These are phyloP conservation scores for Eragrostis tef DNA, from an alignment of 202 grass and related monocot species.

Conservation along the genomic window DNA sequence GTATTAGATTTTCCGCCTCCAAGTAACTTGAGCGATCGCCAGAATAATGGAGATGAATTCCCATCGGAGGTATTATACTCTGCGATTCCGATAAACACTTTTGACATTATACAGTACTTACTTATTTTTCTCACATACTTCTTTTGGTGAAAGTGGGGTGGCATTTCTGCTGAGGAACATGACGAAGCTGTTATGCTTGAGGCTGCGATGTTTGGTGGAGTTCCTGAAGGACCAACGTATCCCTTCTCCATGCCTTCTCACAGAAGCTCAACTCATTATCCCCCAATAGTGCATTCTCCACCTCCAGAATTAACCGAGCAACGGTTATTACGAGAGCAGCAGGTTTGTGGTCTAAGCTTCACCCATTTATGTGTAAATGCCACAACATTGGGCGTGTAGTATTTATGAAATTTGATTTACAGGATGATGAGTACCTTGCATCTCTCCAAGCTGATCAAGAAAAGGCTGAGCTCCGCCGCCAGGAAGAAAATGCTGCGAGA, in stretches of 20 bases:
- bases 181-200: conserved; percentile 99
- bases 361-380: conserved; percentile 19
- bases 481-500: conserved; percentile 64
- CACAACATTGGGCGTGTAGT: background rate
- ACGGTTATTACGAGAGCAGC: conserved; percentile 84
- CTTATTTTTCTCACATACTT: conserved; percentile 40
- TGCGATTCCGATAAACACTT: background rate
- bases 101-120: conserved; percentile 22
- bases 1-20: conserved; percentile 47
- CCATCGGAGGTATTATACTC: conserved; percentile 69
- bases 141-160: conserved; percentile 80
- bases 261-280: conserved; percentile 49
- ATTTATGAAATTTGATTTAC: conserved; percentile 48
- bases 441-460: conserved; percentile 95
- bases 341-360: conserved; percentile 57
- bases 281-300: conserved; percentile 50
- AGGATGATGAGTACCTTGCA: conserved; percentile 97
- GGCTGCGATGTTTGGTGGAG: conserved; percentile 94
- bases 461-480: conserved; percentile 63
- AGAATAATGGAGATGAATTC: conserved; percentile 56
- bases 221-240: conserved; percentile 74
- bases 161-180: conserved; percentile 91
- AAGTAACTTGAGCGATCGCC: conserved; percentile 39
- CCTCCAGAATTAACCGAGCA: conserved; percentile 78
- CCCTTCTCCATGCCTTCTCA: conserved; percentile 60